Conservation (phyloP, 306 rosid genomes). For the Prunus campanulata region DNA sequence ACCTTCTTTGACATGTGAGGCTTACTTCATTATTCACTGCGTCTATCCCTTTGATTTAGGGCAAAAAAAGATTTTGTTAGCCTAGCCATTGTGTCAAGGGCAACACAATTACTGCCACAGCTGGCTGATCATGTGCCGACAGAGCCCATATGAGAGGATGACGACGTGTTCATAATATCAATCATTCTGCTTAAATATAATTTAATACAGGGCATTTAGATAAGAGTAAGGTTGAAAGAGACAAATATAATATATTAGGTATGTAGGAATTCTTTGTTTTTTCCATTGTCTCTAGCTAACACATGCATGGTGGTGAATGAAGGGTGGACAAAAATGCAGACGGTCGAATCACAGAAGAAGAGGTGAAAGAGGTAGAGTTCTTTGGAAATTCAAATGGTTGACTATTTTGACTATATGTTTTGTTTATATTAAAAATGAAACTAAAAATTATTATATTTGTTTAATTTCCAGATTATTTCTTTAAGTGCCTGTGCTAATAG, state of each 20-base stretch:
- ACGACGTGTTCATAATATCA: neutral
- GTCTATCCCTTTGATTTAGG: neutral
- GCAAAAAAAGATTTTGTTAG: neutral
- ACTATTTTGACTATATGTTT: neutral
- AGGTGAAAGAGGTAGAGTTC: conserved; percentile 70
- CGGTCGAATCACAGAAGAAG: conserved; percentile 72
- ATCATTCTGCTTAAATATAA: neutral
- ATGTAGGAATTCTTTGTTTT: neutral
- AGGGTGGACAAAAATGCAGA: conserved; percentile 96
- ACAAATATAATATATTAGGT: no score
- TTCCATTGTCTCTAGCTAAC: neutral
- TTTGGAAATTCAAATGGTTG: neutral
- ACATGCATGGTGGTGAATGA: conserved; percentile 8
- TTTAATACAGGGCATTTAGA: neutral
- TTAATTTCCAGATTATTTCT: conserved; percentile 51
- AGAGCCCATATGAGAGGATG: neutral
- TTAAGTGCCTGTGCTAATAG: conserved; percentile 87
- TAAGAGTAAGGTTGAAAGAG: neutral
- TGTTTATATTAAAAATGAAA: neutral
- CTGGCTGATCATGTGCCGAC: neutral
- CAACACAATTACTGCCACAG: neutral
- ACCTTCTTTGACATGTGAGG: conserved; percentile 94
- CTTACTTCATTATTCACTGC: neutral
- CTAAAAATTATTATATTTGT: neutral
- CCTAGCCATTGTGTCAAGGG: neutral